phyloP scores from a whole-genome alignment of 2,329 filamentous ascomycete species.

The Thielaviopsis euricoi region DNA sequence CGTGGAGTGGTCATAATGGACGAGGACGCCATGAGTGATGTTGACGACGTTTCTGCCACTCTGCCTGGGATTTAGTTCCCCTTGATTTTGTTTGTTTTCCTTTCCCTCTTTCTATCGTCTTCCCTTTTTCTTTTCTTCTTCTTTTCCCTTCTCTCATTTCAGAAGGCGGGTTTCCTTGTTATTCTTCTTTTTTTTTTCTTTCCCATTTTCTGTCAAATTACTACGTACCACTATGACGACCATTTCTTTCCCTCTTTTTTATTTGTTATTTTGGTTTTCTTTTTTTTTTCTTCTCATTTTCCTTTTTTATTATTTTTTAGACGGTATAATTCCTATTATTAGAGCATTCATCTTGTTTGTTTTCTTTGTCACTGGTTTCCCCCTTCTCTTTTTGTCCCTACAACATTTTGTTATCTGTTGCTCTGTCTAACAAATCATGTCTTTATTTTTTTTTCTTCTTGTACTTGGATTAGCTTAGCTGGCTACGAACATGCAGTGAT shows the following conservation, averaged over 20 bases:
- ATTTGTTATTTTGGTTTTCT: not conserved
- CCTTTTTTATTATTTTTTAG: not conserved
- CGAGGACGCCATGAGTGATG: conserved; percentile 6
- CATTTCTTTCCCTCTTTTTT: not conserved
- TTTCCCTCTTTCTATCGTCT: not conserved
- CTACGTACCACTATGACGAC: not conserved
- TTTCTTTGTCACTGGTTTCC: not conserved
- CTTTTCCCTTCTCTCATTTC: too few relatives aligned
- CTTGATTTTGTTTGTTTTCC: not conserved
- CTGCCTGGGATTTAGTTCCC: not conserved
- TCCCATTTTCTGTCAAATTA: not conserved
- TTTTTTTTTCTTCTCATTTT: not conserved
- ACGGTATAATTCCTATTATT: not conserved
- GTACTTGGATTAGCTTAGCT: not conserved
- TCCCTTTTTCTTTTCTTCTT: not conserved
- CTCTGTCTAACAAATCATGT: too few relatives aligned
- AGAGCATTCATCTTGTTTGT: not conserved
- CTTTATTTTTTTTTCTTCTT: conserved; percentile 3
- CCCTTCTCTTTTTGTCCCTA: not conserved
- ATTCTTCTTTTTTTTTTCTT: not conserved
- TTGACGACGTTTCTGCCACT: not conserved
- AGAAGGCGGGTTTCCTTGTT: too few relatives aligned
- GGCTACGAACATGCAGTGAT: too few relatives aligned
- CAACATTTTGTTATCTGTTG: conserved; percentile 10
- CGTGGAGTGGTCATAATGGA: not conserved